Conservation (phyloP, 148 eudicot genomes). For the Arbutus unedo region DNA sequence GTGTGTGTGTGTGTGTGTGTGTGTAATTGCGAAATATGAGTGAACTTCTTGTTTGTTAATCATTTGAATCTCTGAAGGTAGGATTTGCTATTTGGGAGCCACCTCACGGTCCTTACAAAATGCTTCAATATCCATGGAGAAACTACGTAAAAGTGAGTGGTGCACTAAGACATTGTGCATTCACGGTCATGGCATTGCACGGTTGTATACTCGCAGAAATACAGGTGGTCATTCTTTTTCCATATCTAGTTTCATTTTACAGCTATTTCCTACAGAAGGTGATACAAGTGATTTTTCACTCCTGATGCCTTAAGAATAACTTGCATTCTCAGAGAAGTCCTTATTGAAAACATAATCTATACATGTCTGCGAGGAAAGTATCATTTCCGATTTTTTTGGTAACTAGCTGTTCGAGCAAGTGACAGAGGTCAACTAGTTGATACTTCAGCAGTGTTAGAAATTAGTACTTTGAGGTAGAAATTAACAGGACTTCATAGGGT, state of each 20-base stretch:
- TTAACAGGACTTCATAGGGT: background rate
- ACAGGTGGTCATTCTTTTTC: slow-evolving; percentile 52
- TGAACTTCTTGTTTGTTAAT: background rate
- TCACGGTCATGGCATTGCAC: slow-evolving; percentile 92
- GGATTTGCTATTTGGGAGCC: slow-evolving; percentile 96
- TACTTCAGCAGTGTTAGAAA: background rate
- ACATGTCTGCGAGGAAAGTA: background rate
- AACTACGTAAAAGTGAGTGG: slow-evolving; percentile 74
- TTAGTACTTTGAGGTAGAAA: background rate
- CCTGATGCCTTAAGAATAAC: background rate
- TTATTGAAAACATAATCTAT: background rate
- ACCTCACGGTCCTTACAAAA: slow-evolving; percentile 86
- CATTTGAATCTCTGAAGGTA: slow-evolving; percentile 37
- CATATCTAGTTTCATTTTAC: background rate
- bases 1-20: background rate
- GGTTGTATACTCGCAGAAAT: slow-evolving; percentile 88
- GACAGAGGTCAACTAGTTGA: background rate
- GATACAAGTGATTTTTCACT: background rate
- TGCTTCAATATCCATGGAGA: slow-evolving; percentile 75
- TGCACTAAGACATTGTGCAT: slow-evolving; percentile 84
- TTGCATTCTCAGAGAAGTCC: background rate
- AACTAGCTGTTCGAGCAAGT: background rate
- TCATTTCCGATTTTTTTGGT: background rate
- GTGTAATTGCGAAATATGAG: background rate
- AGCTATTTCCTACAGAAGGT: background rate